Base-by-base conservation (phyloP, 1,284 basidiomycete species). In the Peniophora sp. region DNA sequence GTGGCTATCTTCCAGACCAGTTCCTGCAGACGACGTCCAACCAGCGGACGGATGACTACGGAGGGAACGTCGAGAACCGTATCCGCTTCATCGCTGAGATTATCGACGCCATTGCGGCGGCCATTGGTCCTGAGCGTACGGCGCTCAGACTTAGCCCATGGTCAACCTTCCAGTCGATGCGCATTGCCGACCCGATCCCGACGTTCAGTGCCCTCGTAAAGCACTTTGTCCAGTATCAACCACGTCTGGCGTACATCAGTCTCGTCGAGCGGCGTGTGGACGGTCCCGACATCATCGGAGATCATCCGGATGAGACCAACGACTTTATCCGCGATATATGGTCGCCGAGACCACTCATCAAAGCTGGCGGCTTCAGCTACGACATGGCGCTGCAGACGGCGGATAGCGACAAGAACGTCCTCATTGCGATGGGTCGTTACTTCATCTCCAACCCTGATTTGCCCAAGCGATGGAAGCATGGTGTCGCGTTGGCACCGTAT, bases 121-220 rank as follows among this genome's bases (percentile, higher is more conserved):
- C 62, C n/a, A 56, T 77, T 9, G 74, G 73, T 0, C 56, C 59
- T 19, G 61, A 67, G 27, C 63, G 68, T 39, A 70, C 73, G 2
- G 77, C 68, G 3, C 71, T 85, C 52, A 69, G 81, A 14, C 54
- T 81, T 39, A 74, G 74, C 47, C 83, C 82, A 0, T 84, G 74
- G 71, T 66, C 65, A 48, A 53, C 53, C 0, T 69, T 60, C 56
- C 61, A 75, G 50, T 71, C 71, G 32, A 73, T 75, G 73, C 56
- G 66, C 24, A 71, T 74, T 69, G 53, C 62, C 5, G 70, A 79
- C 49, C 81, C 77, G 0, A 57, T 69, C 43, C 70, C 72, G 0
- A 68, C 65, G 0, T 78, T 71, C 64, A 55, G 62, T 2, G 66
- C 72, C 50, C 55, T 77, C 9, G 63, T 67, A 1, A 55, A 58